phyloP scores from a whole-genome alignment of 108 stramenopile species.

The Conticribra weissflogii region DNA sequence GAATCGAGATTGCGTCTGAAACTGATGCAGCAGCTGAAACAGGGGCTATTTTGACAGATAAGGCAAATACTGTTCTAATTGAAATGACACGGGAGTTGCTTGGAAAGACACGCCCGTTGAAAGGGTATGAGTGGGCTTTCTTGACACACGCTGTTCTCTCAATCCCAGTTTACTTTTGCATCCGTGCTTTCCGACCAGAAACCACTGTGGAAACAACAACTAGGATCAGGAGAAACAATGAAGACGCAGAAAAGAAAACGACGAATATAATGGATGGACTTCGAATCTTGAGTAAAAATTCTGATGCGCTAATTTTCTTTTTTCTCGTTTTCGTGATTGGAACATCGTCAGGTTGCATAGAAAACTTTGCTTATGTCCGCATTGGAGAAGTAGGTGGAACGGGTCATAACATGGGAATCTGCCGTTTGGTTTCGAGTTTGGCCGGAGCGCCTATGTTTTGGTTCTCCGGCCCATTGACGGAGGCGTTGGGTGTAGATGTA shows the following conservation, averaged over 20 bases:
- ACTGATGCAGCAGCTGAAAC: constrained; percentile 37
- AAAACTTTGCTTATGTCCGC: constrained; percentile 97
- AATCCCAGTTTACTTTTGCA: constrained; percentile 72
- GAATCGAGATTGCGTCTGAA: constrained; percentile 35
- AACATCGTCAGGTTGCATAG: constrained; percentile 89
- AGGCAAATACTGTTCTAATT: constrained; percentile 18
- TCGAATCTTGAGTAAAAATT: constrained; percentile 68
- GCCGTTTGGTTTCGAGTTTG: constrained; percentile 83
- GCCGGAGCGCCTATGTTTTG: constrained; percentile 95
- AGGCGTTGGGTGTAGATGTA: constrained; percentile 80
- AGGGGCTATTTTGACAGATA: constrained; percentile 18
- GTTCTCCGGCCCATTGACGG: constrained; percentile 82
- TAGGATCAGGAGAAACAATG: constrained; percentile 19
- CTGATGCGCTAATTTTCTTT: constrained; percentile 91
- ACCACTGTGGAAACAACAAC: constrained; percentile 9
- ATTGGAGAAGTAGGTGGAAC: constrained; percentile 90
- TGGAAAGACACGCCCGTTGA: constrained; percentile 36
- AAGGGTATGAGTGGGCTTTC: constrained; percentile 81
- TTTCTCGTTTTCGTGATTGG: constrained; percentile 89
- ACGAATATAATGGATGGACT: constrained; percentile 73
- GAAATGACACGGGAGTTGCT: constrained; percentile 39
- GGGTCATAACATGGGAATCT: constrained; percentile 88
- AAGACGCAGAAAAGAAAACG: constrained; percentile 18
- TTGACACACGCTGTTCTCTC: constrained; percentile 71
- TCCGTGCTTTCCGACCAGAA: constrained; percentile 67